phyloP scores from a whole-genome alignment of 2,329 filamentous ascomycete species.

The Ceratocystis ficicola region DNA sequence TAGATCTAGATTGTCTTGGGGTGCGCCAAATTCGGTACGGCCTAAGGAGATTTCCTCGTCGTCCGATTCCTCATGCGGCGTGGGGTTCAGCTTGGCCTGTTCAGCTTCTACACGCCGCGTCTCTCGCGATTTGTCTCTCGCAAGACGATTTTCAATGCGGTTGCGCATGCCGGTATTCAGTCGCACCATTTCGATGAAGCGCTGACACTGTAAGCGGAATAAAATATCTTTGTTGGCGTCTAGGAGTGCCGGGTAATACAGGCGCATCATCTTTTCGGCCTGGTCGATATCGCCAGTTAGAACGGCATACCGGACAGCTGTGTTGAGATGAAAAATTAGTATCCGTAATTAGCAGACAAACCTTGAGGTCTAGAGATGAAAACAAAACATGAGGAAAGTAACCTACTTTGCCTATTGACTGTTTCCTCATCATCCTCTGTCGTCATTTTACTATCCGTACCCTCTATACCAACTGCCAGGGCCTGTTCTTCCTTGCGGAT shows the following conservation, averaged over 20 bases:
- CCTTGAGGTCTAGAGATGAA: neutral
- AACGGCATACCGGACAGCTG: constrained; percentile 76
- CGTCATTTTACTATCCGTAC: constrained; percentile 44
- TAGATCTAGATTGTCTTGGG: constrained; percentile 25
- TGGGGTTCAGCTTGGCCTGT: constrained; percentile 32
- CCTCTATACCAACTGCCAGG: constrained; percentile 45
- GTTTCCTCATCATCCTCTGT: constrained; percentile 76
- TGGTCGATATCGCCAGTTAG: constrained; percentile 85
- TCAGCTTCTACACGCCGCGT: constrained; percentile 34
- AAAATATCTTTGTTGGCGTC: constrained; percentile 70
- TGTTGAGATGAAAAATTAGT: neutral
- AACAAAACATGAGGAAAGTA: constrained; percentile 41
- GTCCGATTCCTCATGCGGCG: neutral
- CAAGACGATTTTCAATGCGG: constrained; percentile 28
- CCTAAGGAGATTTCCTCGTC: neutral
- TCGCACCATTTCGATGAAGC: constrained; percentile 91
- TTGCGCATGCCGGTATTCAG: constrained; percentile 39
- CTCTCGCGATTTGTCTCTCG: neutral
- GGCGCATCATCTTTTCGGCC: constrained; percentile 68
- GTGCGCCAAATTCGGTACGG: neutral
- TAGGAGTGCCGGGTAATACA: constrained; percentile 70
- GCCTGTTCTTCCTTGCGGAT: constrained; percentile 61
- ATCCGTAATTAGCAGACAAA: neutral
- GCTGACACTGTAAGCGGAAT: constrained; percentile 77
- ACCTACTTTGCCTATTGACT: constrained; percentile 69